Evolutionary conservation across 2,329 filamentous ascomycete genomes (phyloP).

Genomic region (Chaetomiaceae sp.): DNA sequence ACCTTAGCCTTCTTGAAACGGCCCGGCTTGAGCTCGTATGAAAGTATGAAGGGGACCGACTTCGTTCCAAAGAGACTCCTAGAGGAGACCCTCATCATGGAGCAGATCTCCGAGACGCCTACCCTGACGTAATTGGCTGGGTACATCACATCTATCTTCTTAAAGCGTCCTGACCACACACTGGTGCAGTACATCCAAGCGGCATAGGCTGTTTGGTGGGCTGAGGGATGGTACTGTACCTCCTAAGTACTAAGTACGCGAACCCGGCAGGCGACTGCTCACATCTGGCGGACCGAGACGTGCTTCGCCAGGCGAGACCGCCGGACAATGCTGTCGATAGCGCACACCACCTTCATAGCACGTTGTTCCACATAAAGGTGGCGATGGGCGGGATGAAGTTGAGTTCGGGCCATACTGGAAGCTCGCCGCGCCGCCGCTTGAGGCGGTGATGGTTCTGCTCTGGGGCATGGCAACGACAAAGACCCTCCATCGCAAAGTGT

Average conservation of each 20-base stretch:
- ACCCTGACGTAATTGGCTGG: slow-evolving; percentile 24
- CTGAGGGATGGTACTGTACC: too few relatives aligned
- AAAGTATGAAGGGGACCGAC: neutral
- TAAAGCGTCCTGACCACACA: slow-evolving; percentile 21
- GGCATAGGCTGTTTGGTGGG: too few relatives aligned
- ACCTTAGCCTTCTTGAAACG: neutral
- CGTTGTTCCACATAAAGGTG: neutral
- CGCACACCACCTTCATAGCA: neutral
- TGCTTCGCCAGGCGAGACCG: neutral
- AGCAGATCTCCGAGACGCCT: slow-evolving; percentile 4
- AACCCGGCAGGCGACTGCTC: neutral
- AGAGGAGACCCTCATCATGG: slow-evolving; percentile 14
- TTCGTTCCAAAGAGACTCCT: slow-evolving; percentile 3
- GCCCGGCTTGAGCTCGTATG: slow-evolving; percentile 7
- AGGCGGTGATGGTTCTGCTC: neutral
- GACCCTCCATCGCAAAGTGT: neutral
- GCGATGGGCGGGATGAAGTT: neutral
- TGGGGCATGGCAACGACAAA: neutral
- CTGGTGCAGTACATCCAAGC: slow-evolving; percentile 16
- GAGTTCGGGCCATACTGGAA: neutral
- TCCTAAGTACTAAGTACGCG: too few relatives aligned
- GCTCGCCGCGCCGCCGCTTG: neutral
- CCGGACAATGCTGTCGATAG: neutral
- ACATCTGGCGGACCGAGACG: neutral
- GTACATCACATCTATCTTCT: slow-evolving; percentile 27